A percentile compares a stretch with the other conserved stretches of the same genome.
These are phyloP conservation scores for Ophidiomyces ophidiicola DNA, from an alignment of 2,329 filamentous ascomycete genomes.

Conservation along the genomic window DNA sequence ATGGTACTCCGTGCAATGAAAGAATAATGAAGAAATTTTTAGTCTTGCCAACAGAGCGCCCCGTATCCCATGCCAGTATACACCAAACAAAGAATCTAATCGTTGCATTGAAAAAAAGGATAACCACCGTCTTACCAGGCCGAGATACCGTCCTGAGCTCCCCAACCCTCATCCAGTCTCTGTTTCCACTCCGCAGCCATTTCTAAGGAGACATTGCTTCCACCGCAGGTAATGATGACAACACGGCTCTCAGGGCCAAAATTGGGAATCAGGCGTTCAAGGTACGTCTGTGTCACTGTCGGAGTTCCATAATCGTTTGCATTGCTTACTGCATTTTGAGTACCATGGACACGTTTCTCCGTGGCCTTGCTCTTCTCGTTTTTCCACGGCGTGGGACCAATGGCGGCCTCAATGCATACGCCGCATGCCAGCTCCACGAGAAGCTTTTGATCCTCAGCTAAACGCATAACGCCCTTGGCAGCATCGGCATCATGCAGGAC, in stretches of 20 bases:
- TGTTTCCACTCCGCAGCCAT: slow-evolving; percentile 49
- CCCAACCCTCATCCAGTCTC: slow-evolving; percentile 32
- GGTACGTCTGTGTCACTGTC: slow-evolving; percentile 11
- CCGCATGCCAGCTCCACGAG: slow-evolving; percentile 80
- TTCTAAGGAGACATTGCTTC: slow-evolving; percentile 52
- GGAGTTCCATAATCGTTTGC: slow-evolving; percentile 4
- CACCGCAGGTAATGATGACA: slow-evolving; percentile 76
- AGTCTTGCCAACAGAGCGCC: background rate
- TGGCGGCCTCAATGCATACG: slow-evolving; percentile 51
- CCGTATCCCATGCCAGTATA: background rate
- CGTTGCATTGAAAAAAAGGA: no score
- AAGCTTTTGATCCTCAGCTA: slow-evolving; percentile 70
- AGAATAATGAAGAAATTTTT: background rate
- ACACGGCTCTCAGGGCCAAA: slow-evolving; percentile 58
- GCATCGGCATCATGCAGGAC: slow-evolving; percentile 67
- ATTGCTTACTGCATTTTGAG: background rate
- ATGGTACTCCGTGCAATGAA: no score
- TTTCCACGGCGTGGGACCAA: slow-evolving; percentile 21
- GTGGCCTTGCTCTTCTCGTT: slow-evolving; percentile 7
- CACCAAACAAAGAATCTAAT: background rate
- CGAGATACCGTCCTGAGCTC: background rate
- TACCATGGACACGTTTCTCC: slow-evolving; percentile 13
- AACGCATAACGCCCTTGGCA: slow-evolving; percentile 59
- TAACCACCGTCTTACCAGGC: background rate
- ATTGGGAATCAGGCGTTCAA: slow-evolving; percentile 51